Conservation (phyloP, 306 rosid genomes). For the Quercus gilva region DNA sequence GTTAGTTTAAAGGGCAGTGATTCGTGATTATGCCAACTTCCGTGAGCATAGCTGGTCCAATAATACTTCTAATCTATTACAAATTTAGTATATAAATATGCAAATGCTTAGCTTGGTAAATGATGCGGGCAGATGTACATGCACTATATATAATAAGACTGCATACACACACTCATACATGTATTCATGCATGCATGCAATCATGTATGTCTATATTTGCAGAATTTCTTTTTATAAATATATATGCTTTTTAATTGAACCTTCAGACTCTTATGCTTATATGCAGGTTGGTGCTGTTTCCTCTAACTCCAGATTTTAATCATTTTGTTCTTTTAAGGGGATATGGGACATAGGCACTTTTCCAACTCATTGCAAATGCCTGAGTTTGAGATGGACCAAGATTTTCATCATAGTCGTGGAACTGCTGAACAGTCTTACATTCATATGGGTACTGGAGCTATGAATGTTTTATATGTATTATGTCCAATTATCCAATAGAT, state of each 20-base stretch:
- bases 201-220: too few species aligned
- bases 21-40: neutral
- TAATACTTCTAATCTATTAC: neutral
- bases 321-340: neutral
- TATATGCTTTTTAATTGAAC: neutral
- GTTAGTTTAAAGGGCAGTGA: neutral
- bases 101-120: neutral
- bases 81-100: neutral
- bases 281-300: neutral
- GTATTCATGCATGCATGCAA: too few species aligned
- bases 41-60: neutral
- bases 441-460: neutral
- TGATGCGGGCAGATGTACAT: neutral
- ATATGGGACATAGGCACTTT: slow-evolving; percentile 10
- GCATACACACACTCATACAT: too few species aligned
- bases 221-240: neutral
- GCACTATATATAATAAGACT: too few species aligned
- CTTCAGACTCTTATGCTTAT: neutral
- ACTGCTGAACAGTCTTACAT: slow-evolving; percentile 8
- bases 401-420: neutral
- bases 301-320: neutral
- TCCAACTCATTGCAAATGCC: neutral
- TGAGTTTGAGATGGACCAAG: slow-evolving; percentile 3
- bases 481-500: neutral
- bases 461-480: neutral